Conservation (phyloP, 768 basidiomycete genomes). For the Daedaleopsis sinensis region DNA sequence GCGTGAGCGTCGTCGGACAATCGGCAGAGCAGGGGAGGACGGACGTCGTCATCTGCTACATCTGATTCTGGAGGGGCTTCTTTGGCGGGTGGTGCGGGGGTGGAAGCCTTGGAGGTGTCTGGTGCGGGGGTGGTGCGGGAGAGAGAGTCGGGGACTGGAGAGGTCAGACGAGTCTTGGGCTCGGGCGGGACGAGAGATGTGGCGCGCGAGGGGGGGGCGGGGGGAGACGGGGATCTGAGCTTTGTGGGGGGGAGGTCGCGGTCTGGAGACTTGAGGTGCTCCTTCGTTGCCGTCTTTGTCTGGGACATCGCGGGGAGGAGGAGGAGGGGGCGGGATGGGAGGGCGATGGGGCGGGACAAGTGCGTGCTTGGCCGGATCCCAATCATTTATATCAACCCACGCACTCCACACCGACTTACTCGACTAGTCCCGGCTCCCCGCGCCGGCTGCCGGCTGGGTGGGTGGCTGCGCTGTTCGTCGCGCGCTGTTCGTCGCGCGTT, state of each 20-base stretch:
- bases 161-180: conserved; percentile 16
- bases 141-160: conserved; percentile 4
- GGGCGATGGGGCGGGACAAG: background rate
- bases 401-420: background rate
- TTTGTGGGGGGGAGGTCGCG: conserved; percentile 18
- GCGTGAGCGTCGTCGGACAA: background rate
- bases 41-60: conserved; percentile 14
- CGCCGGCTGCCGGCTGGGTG: no score
- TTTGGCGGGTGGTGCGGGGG: conserved; percentile 1
- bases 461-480: no score
- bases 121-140: conserved; percentile 5
- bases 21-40: background rate
- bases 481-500: no score
- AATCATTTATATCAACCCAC: no score
- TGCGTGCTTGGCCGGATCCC: no score
- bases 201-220: conserved; percentile 6
- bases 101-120: background rate
- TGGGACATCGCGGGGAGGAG: background rate
- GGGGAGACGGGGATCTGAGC: conserved; percentile 16
- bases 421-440: background rate
- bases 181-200: conserved; percentile 16
- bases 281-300: conserved; percentile 12
- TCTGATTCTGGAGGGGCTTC: conserved; percentile 3
- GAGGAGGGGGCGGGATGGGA: conserved; percentile 2
- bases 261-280: conserved; percentile 13